Evolutionary conservation across 2,329 filamentous ascomycete genomes (phyloP), one percentile per base, ranked within the genome.

Genomic region (Fusarium siculi): DNA sequence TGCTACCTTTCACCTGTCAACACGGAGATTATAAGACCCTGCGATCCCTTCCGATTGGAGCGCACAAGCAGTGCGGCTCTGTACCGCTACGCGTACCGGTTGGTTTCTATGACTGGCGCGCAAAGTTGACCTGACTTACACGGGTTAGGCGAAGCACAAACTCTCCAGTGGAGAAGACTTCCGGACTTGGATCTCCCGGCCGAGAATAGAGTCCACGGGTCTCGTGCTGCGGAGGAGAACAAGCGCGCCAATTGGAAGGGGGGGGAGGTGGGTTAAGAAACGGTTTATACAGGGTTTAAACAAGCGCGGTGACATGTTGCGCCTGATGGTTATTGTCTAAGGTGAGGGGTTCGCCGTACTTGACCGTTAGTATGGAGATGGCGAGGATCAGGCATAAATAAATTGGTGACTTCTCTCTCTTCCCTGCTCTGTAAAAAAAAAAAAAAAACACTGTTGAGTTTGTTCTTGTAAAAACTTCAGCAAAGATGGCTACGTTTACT

Each of bases 401-500:
- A 49, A 57, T 57, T 36, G 40, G 5, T 57, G 40, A 9, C 19
- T 40, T 60, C 50, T 58, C 16, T 50, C 30, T 50, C 30, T 36
- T 40, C 25, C 44, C 5, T 61, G 7, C 12, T 28, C n/a, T 28
- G 40, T 3, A 1, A 11, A 16, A 34, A 47, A 18, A 30, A 1
- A 11, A 16, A 34, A 47, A 18, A 30, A 50, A 39, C 12, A 16
- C 21, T 21, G 16, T 23, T 23, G 25, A 16, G n/a, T 19, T 56
- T 30, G 4, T 9, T 37, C 6, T 44, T 16, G 23, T 37, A 18
- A 18, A 34, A n/a, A 30, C 8, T 19, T 18, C 39, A 4, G 32
- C 42, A 42, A n/a, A 58, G 2, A 94, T 94, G 93, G 90, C 93
- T 15, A 93, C 90, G 52, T 94, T 93, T 79, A 94, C 92, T 30